phyloP scores from a whole-genome alignment of 495 filamentous ascomycete species.

The Pseudotulostoma volvatum region DNA sequence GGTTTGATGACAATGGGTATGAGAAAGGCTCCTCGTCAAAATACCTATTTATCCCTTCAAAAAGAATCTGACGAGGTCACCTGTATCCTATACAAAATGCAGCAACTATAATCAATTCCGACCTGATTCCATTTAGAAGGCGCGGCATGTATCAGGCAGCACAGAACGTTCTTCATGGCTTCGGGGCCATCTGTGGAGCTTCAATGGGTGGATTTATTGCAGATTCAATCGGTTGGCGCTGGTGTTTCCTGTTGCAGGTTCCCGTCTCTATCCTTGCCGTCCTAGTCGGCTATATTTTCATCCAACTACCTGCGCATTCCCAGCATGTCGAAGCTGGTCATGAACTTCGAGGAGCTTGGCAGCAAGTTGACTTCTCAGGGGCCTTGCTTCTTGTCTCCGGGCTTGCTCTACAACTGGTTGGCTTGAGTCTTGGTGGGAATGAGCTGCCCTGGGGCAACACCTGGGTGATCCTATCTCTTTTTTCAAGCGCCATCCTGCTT shows the following conservation, averaged over 20 bases:
- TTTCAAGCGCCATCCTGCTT: slow-evolving; percentile 41
- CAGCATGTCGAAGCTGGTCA: slow-evolving; percentile 51
- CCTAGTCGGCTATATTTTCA: slow-evolving; percentile 45
- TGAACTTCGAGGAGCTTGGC: slow-evolving; percentile 36
- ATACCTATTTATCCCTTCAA: background rate
- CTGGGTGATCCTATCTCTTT: slow-evolving; percentile 52
- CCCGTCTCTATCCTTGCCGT: slow-evolving; percentile 47
- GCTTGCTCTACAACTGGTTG: slow-evolving; percentile 61
- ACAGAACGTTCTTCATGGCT: slow-evolving; percentile 58
- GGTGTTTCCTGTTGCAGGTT: slow-evolving; percentile 70
- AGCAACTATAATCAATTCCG: slow-evolving; percentile 50
- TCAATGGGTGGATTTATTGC: slow-evolving; percentile 62
- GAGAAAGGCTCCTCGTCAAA: too few relatives aligned
- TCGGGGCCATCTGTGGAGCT: slow-evolving; percentile 54
- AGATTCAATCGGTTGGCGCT: slow-evolving; percentile 61
- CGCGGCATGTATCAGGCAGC: slow-evolving; percentile 76
- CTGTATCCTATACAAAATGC: too few relatives aligned
- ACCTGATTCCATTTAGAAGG: slow-evolving; percentile 63
- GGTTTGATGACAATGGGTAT: slow-evolving; percentile 46
- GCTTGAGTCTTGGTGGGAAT: slow-evolving; percentile 75
- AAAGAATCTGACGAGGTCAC: background rate
- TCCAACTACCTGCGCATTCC: slow-evolving; percentile 62
- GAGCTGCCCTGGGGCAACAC: slow-evolving; percentile 77
- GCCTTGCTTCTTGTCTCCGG: slow-evolving; percentile 48
- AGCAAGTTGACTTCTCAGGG: slow-evolving; percentile 68